Percentiles rank a stretch among this genome's conserved stretches.
phyloP scores from a whole-genome alignment of 495 filamentous ascomycete species.

The Durotheca rogersii region DNA sequence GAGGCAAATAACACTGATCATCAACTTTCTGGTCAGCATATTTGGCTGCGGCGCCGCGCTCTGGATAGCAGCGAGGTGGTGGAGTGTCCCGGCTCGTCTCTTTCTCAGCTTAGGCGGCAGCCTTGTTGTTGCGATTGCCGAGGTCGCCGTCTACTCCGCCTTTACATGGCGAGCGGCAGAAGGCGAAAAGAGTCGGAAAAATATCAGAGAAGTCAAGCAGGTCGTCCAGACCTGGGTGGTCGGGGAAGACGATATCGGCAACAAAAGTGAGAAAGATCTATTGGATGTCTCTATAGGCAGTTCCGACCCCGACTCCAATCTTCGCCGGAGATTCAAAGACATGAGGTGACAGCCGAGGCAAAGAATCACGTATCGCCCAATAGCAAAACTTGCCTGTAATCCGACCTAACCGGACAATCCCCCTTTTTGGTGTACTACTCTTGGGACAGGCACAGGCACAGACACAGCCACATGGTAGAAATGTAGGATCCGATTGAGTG shows the following conservation, averaged over 20 bases:
- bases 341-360: conserved; percentile 3
- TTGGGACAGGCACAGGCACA: too few species aligned
- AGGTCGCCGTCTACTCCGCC: conserved; percentile 83
- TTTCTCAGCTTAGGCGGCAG: conserved; percentile 69
- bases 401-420: too few species aligned
- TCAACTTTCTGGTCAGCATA: conserved; percentile 73
- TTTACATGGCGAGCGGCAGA: conserved; percentile 77
- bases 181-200: conserved; percentile 66
- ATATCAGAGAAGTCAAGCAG: conserved; percentile 67
- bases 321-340: conserved; percentile 38
- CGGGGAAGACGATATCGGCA: conserved; percentile 43
- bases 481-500: too few species aligned
- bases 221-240: conserved; percentile 72
- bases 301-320: conserved; percentile 23
- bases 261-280: conserved; percentile 39
- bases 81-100: conserved; percentile 67
- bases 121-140: conserved; percentile 74
- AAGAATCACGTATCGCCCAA: too few species aligned
- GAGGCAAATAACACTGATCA: conserved; percentile 68
- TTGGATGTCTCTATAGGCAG: conserved; percentile 30
- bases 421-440: too few species aligned
- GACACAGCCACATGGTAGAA: too few species aligned
- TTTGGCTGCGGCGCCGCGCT: conserved; percentile 68
- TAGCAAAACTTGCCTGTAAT: too few species aligned
- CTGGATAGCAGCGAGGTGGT: conserved; percentile 70